These are phyloP conservation scores for Fusarium anguioides DNA, from an alignment of 2,329 filamentous ascomycete species.

Conservation along the genomic window DNA sequence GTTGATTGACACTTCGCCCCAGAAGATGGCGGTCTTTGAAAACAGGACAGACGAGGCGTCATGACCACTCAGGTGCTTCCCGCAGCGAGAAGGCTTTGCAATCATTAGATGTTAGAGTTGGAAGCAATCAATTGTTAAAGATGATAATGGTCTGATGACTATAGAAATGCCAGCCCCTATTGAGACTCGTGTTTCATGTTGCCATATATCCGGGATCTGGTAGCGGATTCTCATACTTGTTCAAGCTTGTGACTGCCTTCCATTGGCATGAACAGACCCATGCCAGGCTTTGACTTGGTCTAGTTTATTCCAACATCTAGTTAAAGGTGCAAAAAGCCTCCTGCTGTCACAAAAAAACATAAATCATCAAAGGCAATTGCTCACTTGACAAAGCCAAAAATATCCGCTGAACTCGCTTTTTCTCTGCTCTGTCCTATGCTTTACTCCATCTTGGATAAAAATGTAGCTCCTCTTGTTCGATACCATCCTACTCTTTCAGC, in stretches of 20 bases:
- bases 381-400: constrained; percentile 28
- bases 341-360: neutral
- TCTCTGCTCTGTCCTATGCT: constrained; percentile 24
- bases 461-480: neutral
- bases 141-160: constrained; percentile 24
- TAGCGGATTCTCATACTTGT: neutral
- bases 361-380: constrained; percentile 3
- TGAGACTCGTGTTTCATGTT: neutral
- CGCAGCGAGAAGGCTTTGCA: constrained; percentile 1
- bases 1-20: neutral
- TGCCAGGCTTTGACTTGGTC: neutral
- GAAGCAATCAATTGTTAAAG: constrained; percentile 39
- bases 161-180: neutral
- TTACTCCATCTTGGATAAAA: neutral
- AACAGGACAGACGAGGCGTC: constrained; percentile 8
- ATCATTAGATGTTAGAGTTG: constrained; percentile 39
- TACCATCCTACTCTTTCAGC: constrained; percentile 1
- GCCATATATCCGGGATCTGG: neutral
- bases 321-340: neutral
- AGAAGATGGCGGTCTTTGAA: constrained; percentile 2
- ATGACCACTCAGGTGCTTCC: constrained; percentile 3
- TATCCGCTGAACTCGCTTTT: constrained; percentile 35
- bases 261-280: neutral
- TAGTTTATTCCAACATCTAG: neutral
- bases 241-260: neutral